Conservation (phyloP, 139 green algal species). For the Coccomyxa sp. region DNA sequence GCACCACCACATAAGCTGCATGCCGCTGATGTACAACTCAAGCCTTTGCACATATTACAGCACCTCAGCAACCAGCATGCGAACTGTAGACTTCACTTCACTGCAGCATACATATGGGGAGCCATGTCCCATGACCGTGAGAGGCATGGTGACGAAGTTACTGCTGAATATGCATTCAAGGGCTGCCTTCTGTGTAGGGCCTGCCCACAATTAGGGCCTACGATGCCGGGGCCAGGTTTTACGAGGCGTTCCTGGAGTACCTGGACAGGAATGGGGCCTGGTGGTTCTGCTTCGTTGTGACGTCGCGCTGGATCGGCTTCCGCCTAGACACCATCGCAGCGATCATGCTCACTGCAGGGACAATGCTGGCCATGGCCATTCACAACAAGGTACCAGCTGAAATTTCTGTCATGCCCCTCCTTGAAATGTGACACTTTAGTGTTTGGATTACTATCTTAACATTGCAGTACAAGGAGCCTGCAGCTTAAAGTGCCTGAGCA, state of each 20-base stretch:
- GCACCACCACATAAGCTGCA: too few species aligned
- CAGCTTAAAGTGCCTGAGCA: too few species aligned
- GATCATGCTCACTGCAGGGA: constrained; percentile 48
- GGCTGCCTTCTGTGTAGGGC: constrained; percentile 42
- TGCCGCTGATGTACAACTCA: too few species aligned
- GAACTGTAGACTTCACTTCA: too few species aligned
- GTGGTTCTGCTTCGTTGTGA: constrained; percentile 55
- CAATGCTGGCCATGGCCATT: constrained; percentile 64
- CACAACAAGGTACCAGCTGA: constrained; percentile 12
- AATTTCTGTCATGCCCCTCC: background rate
- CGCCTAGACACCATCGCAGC: constrained; percentile 67
- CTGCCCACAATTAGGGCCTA: constrained; percentile 93
- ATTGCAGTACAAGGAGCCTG: too few species aligned
- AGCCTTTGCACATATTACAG: too few species aligned
- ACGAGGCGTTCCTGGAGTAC: constrained; percentile 39
- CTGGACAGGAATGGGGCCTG: constrained; percentile 60
- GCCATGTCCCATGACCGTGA: too few species aligned
- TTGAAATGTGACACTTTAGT: background rate
- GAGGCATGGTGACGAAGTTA: too few species aligned
- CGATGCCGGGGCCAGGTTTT: constrained; percentile 48
- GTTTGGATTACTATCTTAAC: too few species aligned
- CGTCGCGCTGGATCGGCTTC: constrained; percentile 68
- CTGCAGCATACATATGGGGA: too few species aligned
- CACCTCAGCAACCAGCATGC: too few species aligned
- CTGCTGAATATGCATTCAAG: too few species aligned